Conservation (phyloP, 2,329 filamentous ascomycete genomes). For the Fusarium heterosporum region DNA sequence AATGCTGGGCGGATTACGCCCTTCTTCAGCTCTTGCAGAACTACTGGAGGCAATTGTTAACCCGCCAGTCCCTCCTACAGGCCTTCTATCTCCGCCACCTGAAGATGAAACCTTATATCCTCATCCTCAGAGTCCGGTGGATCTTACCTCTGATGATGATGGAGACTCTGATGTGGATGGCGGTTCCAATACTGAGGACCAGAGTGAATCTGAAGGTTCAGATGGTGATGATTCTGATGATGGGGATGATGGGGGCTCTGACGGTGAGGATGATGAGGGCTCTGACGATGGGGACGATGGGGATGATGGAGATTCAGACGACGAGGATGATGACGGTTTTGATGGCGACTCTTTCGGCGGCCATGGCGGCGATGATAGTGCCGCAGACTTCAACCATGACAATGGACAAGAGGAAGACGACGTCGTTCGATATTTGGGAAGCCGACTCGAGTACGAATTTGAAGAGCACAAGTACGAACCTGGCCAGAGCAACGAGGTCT, state of each 20-base stretch:
- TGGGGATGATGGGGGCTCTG: not conserved
- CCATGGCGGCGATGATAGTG: not conserved
- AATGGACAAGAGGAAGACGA: not conserved
- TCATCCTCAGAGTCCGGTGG: conserved; percentile 1
- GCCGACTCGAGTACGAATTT: not conserved
- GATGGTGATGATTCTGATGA: not conserved
- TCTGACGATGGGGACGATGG: conserved; percentile 6
- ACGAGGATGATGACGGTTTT: not conserved
- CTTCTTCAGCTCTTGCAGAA: conserved; percentile 2
- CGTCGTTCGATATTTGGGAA: not conserved
- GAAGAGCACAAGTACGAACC: not conserved
- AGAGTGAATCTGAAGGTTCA: conserved; percentile 1
- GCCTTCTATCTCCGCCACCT: conserved; percentile 10
- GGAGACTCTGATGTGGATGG: not conserved
- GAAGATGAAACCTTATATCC: conserved; percentile 8
- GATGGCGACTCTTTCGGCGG: not conserved
- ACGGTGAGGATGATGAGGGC: not conserved
- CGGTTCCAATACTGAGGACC: not conserved
- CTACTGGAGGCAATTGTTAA: conserved; percentile 2
- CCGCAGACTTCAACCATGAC: not conserved
- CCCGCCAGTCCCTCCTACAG: not conserved
- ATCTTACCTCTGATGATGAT: not conserved
- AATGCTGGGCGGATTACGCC: conserved; percentile 20
- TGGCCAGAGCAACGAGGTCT: not conserved
- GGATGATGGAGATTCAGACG: conserved; percentile 1